Conservation (phyloP, 768 basidiomycete genomes). For the Obba rivulosa region DNA sequence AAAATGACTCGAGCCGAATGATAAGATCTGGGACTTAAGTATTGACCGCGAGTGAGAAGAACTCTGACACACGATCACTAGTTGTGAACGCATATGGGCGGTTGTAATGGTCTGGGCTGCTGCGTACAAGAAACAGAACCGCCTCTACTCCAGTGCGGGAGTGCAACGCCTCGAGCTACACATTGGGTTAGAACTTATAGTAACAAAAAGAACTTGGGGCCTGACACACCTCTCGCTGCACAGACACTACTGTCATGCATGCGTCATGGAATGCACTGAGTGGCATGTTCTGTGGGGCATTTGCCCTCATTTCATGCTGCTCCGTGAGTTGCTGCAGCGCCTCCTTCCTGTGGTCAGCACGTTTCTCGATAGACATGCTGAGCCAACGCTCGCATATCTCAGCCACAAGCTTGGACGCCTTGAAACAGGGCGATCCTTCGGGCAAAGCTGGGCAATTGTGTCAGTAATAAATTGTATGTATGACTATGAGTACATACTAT, state of each 20-base stretch:
- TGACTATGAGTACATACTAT: not conserved
- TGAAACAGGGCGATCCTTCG: not conserved
- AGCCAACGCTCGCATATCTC: not conserved
- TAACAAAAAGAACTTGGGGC: not conserved
- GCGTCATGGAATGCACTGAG: slow-evolving; percentile 8
- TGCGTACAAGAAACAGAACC: slow-evolving; percentile 1
- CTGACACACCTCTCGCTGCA: slow-evolving; percentile 2
- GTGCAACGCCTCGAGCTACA: slow-evolving; percentile 1
- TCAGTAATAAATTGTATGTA: not conserved
- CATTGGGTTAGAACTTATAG: not conserved
- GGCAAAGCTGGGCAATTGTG: slow-evolving; percentile 3
- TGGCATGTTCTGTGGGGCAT: slow-evolving; percentile 2
- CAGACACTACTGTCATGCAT: not conserved
- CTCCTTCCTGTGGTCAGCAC: not conserved
- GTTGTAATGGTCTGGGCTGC: not conserved
- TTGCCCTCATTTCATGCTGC: not conserved
- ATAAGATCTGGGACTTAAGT: not conserved
- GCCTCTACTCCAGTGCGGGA: slow-evolving; percentile 2
- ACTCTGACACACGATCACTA: not conserved
- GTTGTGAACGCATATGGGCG: slow-evolving; percentile 2
- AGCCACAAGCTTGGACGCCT: not conserved
- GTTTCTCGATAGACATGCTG: no score
- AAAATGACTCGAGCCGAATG: not conserved
- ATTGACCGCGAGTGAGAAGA: not conserved
- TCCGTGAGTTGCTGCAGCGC: not conserved